Conservation (phyloP, 2,329 filamentous ascomycete species). For the Aspergillus fijiensis region DNA sequence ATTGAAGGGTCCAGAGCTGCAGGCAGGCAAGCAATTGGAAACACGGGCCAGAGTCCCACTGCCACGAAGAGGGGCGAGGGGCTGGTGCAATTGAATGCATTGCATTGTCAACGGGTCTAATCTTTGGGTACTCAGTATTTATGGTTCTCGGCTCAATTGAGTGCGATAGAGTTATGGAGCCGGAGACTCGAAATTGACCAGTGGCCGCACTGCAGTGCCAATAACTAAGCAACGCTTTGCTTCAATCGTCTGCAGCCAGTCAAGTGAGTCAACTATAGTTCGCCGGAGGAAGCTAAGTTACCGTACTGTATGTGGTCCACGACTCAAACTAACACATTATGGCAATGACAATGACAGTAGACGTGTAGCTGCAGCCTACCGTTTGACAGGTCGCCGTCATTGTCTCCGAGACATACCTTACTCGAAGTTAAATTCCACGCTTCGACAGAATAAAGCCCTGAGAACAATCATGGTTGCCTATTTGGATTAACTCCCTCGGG, state of each 20-base stretch:
- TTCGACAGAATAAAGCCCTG: neutral
- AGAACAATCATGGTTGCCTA: neutral
- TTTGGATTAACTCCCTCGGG: neutral
- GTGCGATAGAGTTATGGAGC: neutral
- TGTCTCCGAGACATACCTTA: neutral
- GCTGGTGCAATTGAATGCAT: neutral
- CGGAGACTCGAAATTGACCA: neutral
- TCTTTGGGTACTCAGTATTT: neutral
- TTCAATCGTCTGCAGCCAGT: neutral
- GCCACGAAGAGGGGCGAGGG: neutral
- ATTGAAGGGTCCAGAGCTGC: neutral
- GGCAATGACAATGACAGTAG: neutral
- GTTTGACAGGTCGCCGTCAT: no score
- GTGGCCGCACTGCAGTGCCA: neutral
- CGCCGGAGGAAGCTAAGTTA: neutral
- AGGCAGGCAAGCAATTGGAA: neutral
- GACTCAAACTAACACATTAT: neutral
- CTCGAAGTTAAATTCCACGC: no score
- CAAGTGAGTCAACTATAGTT: neutral
- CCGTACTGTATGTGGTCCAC: neutral
- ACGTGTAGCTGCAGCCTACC: neutral
- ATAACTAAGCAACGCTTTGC: neutral
- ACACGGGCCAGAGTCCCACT: neutral
- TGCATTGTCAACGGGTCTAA: neutral
- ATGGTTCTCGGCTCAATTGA: neutral